Evolutionary conservation across 2,329 filamentous ascomycete genomes (phyloP), one percentile per base, ranked within the genome.

Genomic region (Microthyrium microscopicum): DNA sequence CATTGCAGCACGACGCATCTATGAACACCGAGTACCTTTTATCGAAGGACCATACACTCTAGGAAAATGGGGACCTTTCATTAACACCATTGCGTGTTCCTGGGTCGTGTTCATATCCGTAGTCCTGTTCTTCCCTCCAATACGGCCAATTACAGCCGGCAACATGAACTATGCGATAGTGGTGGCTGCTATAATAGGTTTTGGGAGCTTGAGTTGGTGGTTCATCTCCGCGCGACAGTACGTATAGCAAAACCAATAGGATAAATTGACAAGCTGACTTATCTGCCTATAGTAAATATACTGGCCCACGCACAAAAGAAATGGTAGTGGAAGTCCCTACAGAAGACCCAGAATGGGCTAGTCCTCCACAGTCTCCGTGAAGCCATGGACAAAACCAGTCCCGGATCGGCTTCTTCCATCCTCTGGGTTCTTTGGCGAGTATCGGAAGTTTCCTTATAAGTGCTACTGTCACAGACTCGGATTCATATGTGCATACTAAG

Each of bases 31-130:
- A 26, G 61, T 70, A 26, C 52, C 55, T 18, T 70, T 71, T 44
- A 60, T 66, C 31, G 61, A 68, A 17, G 70, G 69, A 0, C 70
- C 68, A 2, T 73, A 64, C 43, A 68, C 62, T 0, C 59, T 74
- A 33, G 69, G 68, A 1, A 55, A 43, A 40, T 71, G 63, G 64
- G 63, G 65, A 34, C 60, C 58, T 31, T 58, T 61, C 1, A 48
- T 74, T 33, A 75, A 74, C 40, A 53, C 54, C 5, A 49, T 72
- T 9, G 67, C 70, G 2, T 60, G 71, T n/a, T 49, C 53, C 3
- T 76, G 72, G 72, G 70, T 74, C 3, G 41, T 62, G 18, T 72
- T 75, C 44, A 74, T 76, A 41, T 73, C 67, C 42, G 56, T 66
- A 7, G 61, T 75, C n/a, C 52, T 76, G 13, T 69, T 62, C 48